Evolutionary conservation across 192 early-diverging fungal genomes (phyloP).

Genomic region (Glomus cerebriforme): DNA sequence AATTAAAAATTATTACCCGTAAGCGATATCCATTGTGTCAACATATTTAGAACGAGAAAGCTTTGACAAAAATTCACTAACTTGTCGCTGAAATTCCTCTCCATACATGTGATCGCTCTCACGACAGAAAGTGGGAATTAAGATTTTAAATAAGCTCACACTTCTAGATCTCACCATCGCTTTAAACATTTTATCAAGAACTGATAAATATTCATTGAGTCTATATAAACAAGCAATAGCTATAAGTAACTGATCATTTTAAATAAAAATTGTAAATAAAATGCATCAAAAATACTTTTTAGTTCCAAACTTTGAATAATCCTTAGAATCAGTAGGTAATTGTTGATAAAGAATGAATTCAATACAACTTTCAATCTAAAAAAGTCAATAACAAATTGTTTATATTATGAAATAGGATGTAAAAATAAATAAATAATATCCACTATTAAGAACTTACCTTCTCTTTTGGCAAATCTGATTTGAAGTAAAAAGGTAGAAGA

Average conservation of each 20-base stretch:
- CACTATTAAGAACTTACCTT: conserved; percentile 24
- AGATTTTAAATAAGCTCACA: conserved; percentile 48
- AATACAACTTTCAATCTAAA: neutral
- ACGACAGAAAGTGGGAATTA: conserved; percentile 57
- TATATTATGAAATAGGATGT: neutral
- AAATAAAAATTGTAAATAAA: neutral
- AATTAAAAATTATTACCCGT: conserved; percentile 40
- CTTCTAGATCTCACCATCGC: conserved; percentile 46
- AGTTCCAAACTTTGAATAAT: neutral
- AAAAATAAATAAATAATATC: neutral
- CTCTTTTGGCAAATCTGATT: conserved; percentile 31
- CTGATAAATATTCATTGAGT: conserved; percentile 54
- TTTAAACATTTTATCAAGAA: conserved; percentile 55
- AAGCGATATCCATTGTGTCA: conserved; percentile 42
- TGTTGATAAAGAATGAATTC: neutral
- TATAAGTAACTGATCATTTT: neutral
- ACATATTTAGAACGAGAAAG: conserved; percentile 41
- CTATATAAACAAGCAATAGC: conserved; percentile 25
- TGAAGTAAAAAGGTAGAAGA: conserved; percentile 50
- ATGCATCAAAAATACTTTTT: neutral
- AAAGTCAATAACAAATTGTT: neutral
- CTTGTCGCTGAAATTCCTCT: conserved; percentile 39
- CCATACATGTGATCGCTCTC: conserved; percentile 53
- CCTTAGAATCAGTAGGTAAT: neutral
- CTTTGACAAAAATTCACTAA: conserved; percentile 42